Conservation (phyloP, 768 basidiomycete species). For the Chiua virens region DNA sequence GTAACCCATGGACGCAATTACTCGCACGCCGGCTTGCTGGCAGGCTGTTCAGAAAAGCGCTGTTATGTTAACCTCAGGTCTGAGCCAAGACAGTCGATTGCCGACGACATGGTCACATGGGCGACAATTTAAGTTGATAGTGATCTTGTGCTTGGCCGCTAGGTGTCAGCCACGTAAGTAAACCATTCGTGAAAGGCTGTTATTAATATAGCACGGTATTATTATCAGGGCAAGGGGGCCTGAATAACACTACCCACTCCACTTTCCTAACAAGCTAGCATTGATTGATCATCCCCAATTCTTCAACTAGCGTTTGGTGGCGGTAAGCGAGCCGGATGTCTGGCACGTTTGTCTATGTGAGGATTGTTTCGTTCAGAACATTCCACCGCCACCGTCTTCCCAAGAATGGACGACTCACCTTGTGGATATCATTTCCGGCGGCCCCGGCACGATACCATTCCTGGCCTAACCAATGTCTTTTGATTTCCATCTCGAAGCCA, state of each 20-base stretch:
- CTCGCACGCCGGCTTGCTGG: no score
- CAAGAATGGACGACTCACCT: conserved; percentile 46
- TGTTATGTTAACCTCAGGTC: no score
- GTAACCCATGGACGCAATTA: background rate
- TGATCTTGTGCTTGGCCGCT: background rate
- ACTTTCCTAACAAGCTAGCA: conserved; percentile 3
- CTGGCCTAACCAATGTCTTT: conserved; percentile 92
- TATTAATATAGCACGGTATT: no score
- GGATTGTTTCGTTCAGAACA: background rate
- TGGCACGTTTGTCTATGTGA: conserved; percentile 89
- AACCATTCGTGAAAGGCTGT: background rate
- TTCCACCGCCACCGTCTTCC: background rate
- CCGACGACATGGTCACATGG: background rate
- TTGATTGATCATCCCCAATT: conserved; percentile 66
- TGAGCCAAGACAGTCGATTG: background rate
- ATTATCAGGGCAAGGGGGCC: no score
- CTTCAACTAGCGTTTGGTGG: conserved; percentile 86
- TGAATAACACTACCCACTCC: background rate
- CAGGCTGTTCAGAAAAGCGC: no score
- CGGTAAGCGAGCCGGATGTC: conserved; percentile 87
- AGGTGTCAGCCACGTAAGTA: background rate
- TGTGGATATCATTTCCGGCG: conserved; percentile 93
- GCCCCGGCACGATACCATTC: conserved; percentile 93
- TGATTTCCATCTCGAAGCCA: conserved; percentile 98
- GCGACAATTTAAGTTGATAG: background rate